Evolutionary conservation across 495 filamentous ascomycete species (phyloP).

Genomic region (Aspergillus carlsbadensis): DNA sequence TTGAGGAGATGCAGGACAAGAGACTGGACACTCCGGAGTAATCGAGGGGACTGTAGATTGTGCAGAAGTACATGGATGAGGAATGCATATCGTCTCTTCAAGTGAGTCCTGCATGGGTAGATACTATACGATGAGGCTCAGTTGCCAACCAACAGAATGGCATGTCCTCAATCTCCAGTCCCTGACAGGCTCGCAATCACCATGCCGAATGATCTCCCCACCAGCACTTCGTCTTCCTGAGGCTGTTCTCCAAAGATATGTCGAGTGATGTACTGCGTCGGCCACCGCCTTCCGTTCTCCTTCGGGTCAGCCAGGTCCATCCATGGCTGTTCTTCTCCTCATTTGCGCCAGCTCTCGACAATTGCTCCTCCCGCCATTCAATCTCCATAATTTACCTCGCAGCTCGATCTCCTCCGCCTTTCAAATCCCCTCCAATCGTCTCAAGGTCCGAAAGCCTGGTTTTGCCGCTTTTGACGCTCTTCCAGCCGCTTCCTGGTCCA

Average conservation of each 20-base stretch:
- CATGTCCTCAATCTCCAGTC: no score
- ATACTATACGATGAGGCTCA: no score
- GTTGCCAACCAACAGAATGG: no score
- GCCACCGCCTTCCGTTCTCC: no score
- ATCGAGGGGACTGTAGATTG: background rate
- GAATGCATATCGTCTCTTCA: no score
- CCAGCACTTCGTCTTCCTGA: no score
- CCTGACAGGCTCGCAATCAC: no score
- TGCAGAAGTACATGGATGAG: no score
- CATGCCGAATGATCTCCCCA: no score
- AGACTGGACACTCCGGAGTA: background rate
- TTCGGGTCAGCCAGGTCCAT: background rate
- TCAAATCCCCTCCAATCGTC: background rate
- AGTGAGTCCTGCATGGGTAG: no score
- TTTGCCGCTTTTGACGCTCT: conserved; percentile 22
- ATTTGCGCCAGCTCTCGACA: background rate
- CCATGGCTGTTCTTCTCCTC: background rate
- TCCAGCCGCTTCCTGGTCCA: background rate
- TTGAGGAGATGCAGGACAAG: background rate
- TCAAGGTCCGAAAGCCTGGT: conserved; percentile 5
- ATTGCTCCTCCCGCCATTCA: background rate
- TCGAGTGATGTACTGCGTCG: no score
- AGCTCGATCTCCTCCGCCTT: background rate
- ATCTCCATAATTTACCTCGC: background rate
- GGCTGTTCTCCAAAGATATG: no score